Evolutionary conservation across 2,329 filamentous ascomycete genomes (phyloP).

Genomic region (Pestalotiopsis sp.): DNA sequence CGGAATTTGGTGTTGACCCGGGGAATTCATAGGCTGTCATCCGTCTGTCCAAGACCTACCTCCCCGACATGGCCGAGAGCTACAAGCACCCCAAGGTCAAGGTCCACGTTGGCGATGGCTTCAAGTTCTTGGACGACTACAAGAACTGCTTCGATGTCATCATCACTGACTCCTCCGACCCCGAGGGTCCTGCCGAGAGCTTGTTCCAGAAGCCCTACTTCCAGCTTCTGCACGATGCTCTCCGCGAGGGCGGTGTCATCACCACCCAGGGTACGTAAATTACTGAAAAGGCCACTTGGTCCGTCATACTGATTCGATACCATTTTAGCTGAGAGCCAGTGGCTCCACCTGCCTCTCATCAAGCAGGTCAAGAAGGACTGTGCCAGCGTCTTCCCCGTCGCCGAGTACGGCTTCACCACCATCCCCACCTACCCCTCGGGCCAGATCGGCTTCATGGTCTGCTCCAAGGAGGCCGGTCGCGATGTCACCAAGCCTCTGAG

Average conservation of each 20-base stretch:
- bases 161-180: conserved; percentile 98
- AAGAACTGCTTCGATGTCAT: conserved; percentile 99
- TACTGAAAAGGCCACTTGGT: conserved; percentile 34
- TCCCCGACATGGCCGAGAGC: conserved; percentile 89
- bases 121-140: conserved; percentile 97
- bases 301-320: conserved; percentile 7
- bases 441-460: conserved; percentile 99
- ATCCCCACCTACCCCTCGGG: conserved; percentile 99
- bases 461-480: conserved; percentile 87
- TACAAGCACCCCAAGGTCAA: conserved; percentile 94
- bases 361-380: conserved; percentile 94
- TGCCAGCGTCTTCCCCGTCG: conserved; percentile 95
- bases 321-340: conserved; percentile 90
- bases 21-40: conserved; percentile 73
- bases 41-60: conserved; percentile 96
- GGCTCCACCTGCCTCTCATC: conserved; percentile 95
- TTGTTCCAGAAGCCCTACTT: conserved; percentile 99
- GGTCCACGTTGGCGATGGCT: conserved; percentile 93
- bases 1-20: background rate
- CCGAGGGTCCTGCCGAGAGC: conserved; percentile 92
- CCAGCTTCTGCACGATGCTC: conserved; percentile 85
- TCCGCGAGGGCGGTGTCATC: conserved; percentile 95
- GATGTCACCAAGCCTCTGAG: conserved; percentile 86
- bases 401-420: conserved; percentile 98
- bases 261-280: conserved; percentile 99